phyloP scores from a whole-genome alignment of 177 flowering plant genomes.

The Telopea speciosissima region DNA sequence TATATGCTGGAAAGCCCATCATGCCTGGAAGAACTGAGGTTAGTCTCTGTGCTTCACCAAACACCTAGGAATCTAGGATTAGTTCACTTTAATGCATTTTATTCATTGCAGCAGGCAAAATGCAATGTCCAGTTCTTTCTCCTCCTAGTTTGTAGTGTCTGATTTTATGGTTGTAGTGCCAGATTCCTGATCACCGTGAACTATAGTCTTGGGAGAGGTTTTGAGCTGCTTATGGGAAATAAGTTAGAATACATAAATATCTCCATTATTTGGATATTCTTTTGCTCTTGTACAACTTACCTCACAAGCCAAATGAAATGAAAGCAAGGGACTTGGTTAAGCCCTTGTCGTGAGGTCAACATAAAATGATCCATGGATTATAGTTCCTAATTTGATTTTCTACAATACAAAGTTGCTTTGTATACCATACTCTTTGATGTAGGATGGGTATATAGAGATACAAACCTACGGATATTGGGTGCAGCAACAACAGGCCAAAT shows the following conservation, averaged over 20 bases:
- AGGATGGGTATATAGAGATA: too few relatives aligned
- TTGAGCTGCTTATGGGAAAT: not conserved
- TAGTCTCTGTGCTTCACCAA: not conserved
- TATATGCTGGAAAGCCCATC: slow-evolving; percentile 95
- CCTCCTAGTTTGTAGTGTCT: not conserved
- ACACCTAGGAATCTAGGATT: not conserved
- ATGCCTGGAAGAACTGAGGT: slow-evolving; percentile 99
- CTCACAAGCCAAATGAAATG: not conserved
- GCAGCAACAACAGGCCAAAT: too few relatives aligned
- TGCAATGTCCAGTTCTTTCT: not conserved
- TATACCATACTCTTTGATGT: not conserved
- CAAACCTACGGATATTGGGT: too few relatives aligned
- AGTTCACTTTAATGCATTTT: not conserved
- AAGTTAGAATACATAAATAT: not conserved
- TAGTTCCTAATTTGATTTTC: not conserved
- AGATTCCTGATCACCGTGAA: not conserved
- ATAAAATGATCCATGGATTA: not conserved
- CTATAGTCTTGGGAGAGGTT: not conserved
- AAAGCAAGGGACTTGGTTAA: not conserved
- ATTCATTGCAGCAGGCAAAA: not conserved
- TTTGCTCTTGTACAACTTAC: not conserved
- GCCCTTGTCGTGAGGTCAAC: not conserved
- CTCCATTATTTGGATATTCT: not conserved
- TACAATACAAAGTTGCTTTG: not conserved
- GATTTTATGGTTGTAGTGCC: not conserved